Conservation (phyloP, 164 flowering plant species). For the Chimonanthus praecox region DNA sequence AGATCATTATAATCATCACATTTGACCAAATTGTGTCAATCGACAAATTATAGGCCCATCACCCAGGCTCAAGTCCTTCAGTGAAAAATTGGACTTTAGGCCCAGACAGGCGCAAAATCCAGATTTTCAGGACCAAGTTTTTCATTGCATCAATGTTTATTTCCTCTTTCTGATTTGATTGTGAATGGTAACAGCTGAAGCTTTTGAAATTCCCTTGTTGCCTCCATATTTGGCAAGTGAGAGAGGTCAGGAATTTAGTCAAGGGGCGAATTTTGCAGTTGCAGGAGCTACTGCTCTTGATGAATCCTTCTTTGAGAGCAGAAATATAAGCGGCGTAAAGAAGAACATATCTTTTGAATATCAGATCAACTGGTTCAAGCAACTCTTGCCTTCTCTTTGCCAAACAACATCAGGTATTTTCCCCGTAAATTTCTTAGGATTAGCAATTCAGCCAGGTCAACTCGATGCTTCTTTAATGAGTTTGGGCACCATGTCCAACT, state of each 20-base stretch:
- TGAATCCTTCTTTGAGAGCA: slow-evolving; percentile 7
- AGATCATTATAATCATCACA: no score
- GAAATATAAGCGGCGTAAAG: background rate
- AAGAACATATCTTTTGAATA: slow-evolving; percentile 16
- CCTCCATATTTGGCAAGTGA: slow-evolving; percentile 33
- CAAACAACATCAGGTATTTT: background rate
- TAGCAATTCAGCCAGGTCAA: background rate
- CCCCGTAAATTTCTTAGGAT: background rate
- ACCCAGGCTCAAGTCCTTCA: no score
- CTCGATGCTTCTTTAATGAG: background rate
- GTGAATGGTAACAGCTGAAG: background rate
- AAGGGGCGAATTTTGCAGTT: slow-evolving; percentile 59
- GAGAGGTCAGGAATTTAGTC: slow-evolving; percentile 7
- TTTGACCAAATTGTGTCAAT: no score
- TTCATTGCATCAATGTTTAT: no score
- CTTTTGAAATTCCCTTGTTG: slow-evolving; percentile 35
- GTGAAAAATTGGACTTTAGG: no score
- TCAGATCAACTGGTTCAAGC: slow-evolving; percentile 33
- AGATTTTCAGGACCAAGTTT: no score
- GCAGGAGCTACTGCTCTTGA: slow-evolving; percentile 55
- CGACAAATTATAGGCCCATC: no score
- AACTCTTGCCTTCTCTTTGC: slow-evolving; percentile 6
- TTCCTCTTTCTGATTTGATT: no score
- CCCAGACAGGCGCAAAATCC: no score
- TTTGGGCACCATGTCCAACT: no score